Evolutionary conservation across 768 basidiomycete genomes (phyloP), one percentile per base, ranked within the genome.

Genomic region (Terana coerulea): DNA sequence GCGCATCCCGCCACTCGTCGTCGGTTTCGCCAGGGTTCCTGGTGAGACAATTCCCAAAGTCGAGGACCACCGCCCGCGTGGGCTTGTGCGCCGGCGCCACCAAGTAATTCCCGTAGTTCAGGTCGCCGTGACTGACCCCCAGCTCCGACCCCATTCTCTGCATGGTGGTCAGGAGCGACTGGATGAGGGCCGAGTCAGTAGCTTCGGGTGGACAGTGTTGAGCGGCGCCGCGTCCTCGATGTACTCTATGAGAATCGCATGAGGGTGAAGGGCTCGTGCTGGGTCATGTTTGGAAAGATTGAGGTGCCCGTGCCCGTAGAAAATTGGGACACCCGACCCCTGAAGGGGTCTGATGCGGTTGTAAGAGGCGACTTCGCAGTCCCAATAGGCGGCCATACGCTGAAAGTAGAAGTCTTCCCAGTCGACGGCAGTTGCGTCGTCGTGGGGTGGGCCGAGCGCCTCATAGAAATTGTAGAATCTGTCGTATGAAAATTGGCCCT

Each of bases 351-450:
- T n/a, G n/a, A 39, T 5, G 37, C 17, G 2, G 10, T 39, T n/a
- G 17, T 39, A 39, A n/a, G 37, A 14, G 17, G 19, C 45, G 12
- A 46, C 29, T 22, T 33, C 45, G 15, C 28, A 21, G 30, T 29
- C 29, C n/a, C 34, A 31, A 22, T 33, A 29, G 14, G 45, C 10
- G 14, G 12, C 10, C 28, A 29, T 30, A 19, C 28, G 28, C 28
- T 21, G n/a, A 31, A 46, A 46, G 31, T 46, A 46, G 17, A 46
- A 46, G 9, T 46, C 29, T 14, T 46, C 30, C 45, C 45, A 46
- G 30, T 46, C 25, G 12, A 19, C 45, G 5, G 25, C 9, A 30
- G 30, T 21, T 8, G 14, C 14, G 30, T 15, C 15, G 30, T 46
- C 45, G 1, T n/a, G n/a, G n/a, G n/a, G n/a, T n/a, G 45, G 45